Base-by-base conservation (phyloP, 2,329 filamentous ascomycete species). In the Pseudomassariella vexata region DNA sequence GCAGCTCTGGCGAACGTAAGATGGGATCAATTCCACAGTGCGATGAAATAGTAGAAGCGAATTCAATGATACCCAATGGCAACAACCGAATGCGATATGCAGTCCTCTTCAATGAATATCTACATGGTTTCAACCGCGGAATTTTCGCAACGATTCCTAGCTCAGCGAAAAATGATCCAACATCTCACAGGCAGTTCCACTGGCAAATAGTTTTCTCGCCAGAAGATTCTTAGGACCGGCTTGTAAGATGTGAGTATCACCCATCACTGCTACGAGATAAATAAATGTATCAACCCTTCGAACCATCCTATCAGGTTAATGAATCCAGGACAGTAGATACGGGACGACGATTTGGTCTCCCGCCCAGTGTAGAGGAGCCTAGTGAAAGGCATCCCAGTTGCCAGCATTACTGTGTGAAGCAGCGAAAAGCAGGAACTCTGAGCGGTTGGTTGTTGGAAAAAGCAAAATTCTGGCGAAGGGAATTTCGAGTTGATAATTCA, bases 271-370 rank as follows among this genome's bases (percentile, higher is more conserved):
- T 24, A 52, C 55, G 57, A 63, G 40, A 43, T 66, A 17, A 25
- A 30, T 27, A 37, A 16, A 50, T 85, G 79, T 85, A 74, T 78
- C 79, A 73, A 79, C 78, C 78, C 79, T 81, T 85, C 82, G 82
- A 87, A 82, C 82, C 70, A 79, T 82, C 79, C 79, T 77, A 75
- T 85, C 82, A 86, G 68, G 68, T 66, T 37, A 57, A 61, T 63
- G 62, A 79, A 75, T 87, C 82, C 73, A 84, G 79, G 79, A 82
- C 79, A 85, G 82, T 80, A 87, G 82, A 87, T 87, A 87, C 82
- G 80, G 79, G 79, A 76, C 70, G 81, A 75, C 59, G 30, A 32
- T 45, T 56, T 42, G 30, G 41, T 55, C 53, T 56, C 37, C 54
- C 49, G 53, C 56, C 48, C 48, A 52, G 42, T 40, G 33, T 44